Conservation (phyloP, 2,329 filamentous ascomycete genomes). For the Ophiostoma sp. region DNA sequence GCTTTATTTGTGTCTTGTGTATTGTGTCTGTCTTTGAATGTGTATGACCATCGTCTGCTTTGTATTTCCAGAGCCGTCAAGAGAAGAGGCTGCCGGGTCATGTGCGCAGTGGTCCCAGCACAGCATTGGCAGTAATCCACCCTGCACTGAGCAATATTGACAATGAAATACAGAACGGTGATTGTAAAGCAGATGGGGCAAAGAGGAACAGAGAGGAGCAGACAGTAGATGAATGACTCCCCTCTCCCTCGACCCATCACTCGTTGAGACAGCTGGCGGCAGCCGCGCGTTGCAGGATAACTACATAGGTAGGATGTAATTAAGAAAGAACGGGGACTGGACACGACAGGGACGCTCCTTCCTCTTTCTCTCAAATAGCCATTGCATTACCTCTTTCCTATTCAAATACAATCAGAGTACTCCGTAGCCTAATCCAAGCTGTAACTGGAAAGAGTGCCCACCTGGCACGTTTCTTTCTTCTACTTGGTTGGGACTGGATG, state of each 20-base stretch:
- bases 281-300: not conserved
- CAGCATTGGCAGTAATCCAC: not conserved
- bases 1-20: not conserved
- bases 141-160: not conserved
- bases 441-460: not conserved
- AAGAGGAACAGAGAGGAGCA: too few species aligned
- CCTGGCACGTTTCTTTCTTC: constrained; percentile 11
- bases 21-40: too few species aligned
- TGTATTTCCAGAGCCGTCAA: not conserved
- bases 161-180: not conserved
- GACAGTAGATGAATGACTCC: not conserved
- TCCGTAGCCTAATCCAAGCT: not conserved
- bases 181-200: not conserved
- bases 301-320: too few species aligned
- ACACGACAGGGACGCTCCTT: not conserved
- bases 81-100: not conserved
- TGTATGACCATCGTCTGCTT: too few species aligned
- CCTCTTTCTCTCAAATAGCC: not conserved
- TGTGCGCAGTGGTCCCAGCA: not conserved
- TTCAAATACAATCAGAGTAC: not conserved
- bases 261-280: not conserved
- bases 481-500: constrained; percentile 3
- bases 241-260: not conserved
- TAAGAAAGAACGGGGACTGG: not conserved
- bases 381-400: constrained; percentile 4